phyloP scores from a whole-genome alignment of 2,329 filamentous ascomycete genomes.

The Parafenestella ontariensis region DNA sequence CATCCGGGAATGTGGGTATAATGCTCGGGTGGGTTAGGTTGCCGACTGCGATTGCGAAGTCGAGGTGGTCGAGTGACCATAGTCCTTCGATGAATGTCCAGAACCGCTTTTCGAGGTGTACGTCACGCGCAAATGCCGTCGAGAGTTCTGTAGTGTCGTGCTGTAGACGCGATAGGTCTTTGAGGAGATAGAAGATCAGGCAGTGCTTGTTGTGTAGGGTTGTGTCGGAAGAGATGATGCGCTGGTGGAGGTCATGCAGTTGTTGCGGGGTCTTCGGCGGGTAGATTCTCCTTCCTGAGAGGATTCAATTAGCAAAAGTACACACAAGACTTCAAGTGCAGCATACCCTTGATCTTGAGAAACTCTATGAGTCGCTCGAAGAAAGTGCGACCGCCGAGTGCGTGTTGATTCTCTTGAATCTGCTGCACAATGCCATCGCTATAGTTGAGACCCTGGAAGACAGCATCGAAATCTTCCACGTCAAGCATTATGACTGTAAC shows the following conservation, averaged over 20 bases:
- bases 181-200: slow-evolving; percentile 81
- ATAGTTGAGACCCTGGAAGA: slow-evolving; percentile 61
- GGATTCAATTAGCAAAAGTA: slow-evolving; percentile 4
- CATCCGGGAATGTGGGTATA: slow-evolving; percentile 81
- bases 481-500: slow-evolving; percentile 60
- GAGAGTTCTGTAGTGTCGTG: slow-evolving; percentile 58
- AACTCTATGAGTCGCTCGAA: slow-evolving; percentile 78
- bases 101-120: slow-evolving; percentile 76
- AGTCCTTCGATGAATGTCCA: slow-evolving; percentile 81
- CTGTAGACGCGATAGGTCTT: slow-evolving; percentile 68
- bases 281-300: slow-evolving; percentile 68
- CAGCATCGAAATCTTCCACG: slow-evolving; percentile 70
- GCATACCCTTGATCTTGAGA: slow-evolving; percentile 73
- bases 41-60: slow-evolving; percentile 72
- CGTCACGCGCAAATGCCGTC: slow-evolving; percentile 66
- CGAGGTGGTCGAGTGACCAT: slow-evolving; percentile 77
- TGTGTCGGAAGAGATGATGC: slow-evolving; percentile 70
- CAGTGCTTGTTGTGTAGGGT: slow-evolving; percentile 81
- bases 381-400: slow-evolving; percentile 74
- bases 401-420: slow-evolving; percentile 71
- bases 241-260: slow-evolving; percentile 72
- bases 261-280: slow-evolving; percentile 74
- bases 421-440: slow-evolving; percentile 54
- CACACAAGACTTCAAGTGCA: background rate
- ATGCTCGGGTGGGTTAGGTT: slow-evolving; percentile 81